Evolutionary conservation across 164 flowering plant species (phyloP).

Genomic region (Macadamia integrifolia): DNA sequence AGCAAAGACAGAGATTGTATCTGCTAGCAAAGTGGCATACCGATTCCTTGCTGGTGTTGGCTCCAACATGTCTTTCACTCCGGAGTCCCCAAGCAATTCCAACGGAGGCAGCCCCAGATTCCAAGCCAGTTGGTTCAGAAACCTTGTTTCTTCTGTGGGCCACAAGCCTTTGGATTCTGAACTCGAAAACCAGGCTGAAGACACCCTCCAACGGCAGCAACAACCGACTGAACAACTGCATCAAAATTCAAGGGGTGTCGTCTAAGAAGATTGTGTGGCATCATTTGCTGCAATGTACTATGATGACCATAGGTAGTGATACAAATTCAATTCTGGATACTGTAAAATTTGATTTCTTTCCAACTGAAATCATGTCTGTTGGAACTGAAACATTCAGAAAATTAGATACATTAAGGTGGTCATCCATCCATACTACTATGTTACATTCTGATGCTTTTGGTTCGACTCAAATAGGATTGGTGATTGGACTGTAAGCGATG

Average conservation of each 20-base stretch:
- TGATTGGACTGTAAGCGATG: not conserved
- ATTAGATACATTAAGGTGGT: not conserved
- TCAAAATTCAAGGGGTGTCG: slow-evolving; percentile 14
- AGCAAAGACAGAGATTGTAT: slow-evolving; percentile 86
- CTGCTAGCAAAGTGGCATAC: slow-evolving; percentile 92
- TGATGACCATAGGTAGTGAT: not conserved
- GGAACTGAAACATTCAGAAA: not conserved
- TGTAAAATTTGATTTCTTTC: not conserved
- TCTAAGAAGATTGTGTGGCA: not conserved
- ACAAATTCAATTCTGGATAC: not conserved
- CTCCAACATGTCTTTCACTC: slow-evolving; percentile 26
- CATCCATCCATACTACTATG: not conserved
- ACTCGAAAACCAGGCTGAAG: slow-evolving; percentile 32
- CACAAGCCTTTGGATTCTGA: slow-evolving; percentile 61
- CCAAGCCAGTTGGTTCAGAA: slow-evolving; percentile 76
- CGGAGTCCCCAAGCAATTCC: slow-evolving; percentile 47
- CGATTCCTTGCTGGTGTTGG: slow-evolving; percentile 60
- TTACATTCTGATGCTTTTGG: not conserved
- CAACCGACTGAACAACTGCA: slow-evolving; percentile 15
- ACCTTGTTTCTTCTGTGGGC: slow-evolving; percentile 45
- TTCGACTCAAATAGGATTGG: not conserved
- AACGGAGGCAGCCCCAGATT: slow-evolving; percentile 50
- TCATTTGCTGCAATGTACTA: not conserved
- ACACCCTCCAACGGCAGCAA: slow-evolving; percentile 16
- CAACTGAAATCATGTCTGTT: not conserved